A percentile compares a stretch with the other conserved stretches of the same genome.
These are phyloP conservation scores for Endoconidiophora laricicola DNA, from an alignment of 2,329 filamentous ascomycete species.

Conservation along the genomic window DNA sequence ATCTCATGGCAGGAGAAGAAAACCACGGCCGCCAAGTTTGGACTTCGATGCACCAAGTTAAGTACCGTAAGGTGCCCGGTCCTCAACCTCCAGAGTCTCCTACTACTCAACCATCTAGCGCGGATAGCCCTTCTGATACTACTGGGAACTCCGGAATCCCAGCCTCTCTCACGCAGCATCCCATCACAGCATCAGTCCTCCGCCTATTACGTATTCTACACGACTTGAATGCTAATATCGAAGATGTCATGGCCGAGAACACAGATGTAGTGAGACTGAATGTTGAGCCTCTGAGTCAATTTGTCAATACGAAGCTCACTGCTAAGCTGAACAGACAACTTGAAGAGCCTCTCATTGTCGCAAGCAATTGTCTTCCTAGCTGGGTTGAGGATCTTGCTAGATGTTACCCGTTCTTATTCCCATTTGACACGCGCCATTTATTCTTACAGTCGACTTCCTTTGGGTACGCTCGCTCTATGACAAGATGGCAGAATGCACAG, in stretches of 20 bases:
- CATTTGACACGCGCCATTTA: slow-evolving; percentile 90
- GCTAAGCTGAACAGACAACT: slow-evolving; percentile 94
- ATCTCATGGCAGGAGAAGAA: slow-evolving; percentile 20
- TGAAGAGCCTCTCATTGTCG: slow-evolving; percentile 91
- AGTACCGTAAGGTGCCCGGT: slow-evolving; percentile 72
- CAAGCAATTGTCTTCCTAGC: slow-evolving; percentile 84
- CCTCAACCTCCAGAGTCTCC: slow-evolving; percentile 55
- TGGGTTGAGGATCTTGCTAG: slow-evolving; percentile 94
- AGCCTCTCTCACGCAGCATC: slow-evolving; percentile 64
- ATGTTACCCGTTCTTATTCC: slow-evolving; percentile 90
- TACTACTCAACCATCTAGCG: slow-evolving; percentile 21
- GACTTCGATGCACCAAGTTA: slow-evolving; percentile 80
- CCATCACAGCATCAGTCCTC: slow-evolving; percentile 73
- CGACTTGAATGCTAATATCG: slow-evolving; percentile 79
- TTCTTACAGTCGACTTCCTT: slow-evolving; percentile 98
- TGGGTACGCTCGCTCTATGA: slow-evolving; percentile 94
- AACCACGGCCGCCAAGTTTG: slow-evolving; percentile 54
- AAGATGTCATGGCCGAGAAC: slow-evolving; percentile 72
- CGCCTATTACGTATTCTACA: slow-evolving; percentile 80
- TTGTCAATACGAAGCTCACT: slow-evolving; percentile 96
- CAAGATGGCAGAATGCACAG: slow-evolving; percentile 88
- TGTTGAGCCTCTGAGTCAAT: slow-evolving; percentile 73
- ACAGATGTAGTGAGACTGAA: slow-evolving; percentile 55
- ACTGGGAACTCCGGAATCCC: slow-evolving; percentile 44
- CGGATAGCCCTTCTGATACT: slow-evolving; percentile 15